phyloP scores from a whole-genome alignment of 2,329 filamentous ascomycete species.

The Epichloe sibirici region DNA sequence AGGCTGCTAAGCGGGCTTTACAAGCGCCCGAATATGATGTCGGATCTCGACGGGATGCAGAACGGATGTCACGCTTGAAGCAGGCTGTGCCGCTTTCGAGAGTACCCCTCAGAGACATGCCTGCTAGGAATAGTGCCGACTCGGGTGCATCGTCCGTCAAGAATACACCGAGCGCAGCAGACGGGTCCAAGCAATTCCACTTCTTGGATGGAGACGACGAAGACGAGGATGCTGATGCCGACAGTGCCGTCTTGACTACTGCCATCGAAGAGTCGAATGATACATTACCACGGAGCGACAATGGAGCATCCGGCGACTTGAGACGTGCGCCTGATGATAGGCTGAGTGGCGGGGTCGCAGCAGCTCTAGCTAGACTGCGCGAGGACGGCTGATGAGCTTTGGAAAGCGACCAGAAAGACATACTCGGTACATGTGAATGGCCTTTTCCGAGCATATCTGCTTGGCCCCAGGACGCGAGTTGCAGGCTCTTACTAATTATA shows the following conservation, averaged over 20 bases:
- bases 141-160: slow-evolving; percentile 4
- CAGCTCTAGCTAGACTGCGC: slow-evolving; percentile 46
- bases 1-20: slow-evolving; percentile 42
- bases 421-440: no score
- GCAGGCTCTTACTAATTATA: not conserved
- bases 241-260: slow-evolving; percentile 27
- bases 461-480: not conserved
- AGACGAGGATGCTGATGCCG: slow-evolving; percentile 35
- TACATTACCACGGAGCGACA: slow-evolving; percentile 19
- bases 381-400: slow-evolving; percentile 19
- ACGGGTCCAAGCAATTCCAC: slow-evolving; percentile 22
- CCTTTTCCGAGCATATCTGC: not conserved
- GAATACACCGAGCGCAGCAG: not conserved
- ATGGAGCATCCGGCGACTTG: slow-evolving; percentile 8
- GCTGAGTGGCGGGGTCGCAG: slow-evolving; percentile 46
- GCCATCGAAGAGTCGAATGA: slow-evolving; percentile 35
- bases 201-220: slow-evolving; percentile 31
- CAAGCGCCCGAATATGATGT: slow-evolving; percentile 10
- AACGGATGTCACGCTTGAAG: slow-evolving; percentile 20
- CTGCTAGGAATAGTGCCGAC: slow-evolving; percentile 1
- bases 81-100: slow-evolving; percentile 28
- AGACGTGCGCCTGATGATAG: slow-evolving; percentile 11
- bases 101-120: slow-evolving; percentile 30
- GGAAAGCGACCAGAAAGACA: not conserved
- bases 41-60: slow-evolving; percentile 5